phyloP scores from a whole-genome alignment of 495 filamentous ascomycete species.

The Penicillium canescens region DNA sequence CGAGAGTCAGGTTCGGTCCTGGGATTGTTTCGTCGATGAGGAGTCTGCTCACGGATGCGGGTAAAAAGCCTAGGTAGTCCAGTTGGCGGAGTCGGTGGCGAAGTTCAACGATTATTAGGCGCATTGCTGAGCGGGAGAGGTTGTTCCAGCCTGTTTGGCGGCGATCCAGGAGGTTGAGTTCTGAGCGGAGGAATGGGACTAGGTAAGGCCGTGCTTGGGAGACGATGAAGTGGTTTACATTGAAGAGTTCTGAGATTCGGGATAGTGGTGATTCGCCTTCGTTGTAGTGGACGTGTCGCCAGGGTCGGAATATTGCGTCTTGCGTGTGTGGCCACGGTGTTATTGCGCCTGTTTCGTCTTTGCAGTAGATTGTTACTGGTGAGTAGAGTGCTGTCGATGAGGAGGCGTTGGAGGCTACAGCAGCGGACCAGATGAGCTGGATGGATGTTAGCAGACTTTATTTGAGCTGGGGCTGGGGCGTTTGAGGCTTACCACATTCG shows the following conservation, averaged over 20 bases:
- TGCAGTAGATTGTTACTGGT: slow-evolving; percentile 75
- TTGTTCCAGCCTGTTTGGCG: slow-evolving; percentile 59
- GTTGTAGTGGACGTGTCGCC: slow-evolving; percentile 65
- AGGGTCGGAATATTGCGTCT: slow-evolving; percentile 66
- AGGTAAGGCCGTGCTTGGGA: slow-evolving; percentile 95
- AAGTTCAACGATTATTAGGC: slow-evolving; percentile 72
- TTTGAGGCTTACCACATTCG: slow-evolving; percentile 74
- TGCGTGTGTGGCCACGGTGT: slow-evolving; percentile 74
- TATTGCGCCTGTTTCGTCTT: slow-evolving; percentile 75
- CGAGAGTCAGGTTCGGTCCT: slow-evolving; percentile 75
- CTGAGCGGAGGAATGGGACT: slow-evolving; percentile 80
- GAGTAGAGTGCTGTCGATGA: slow-evolving; percentile 60
- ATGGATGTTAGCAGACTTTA: not conserved
- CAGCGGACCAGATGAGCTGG: slow-evolving; percentile 88
- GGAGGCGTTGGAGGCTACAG: slow-evolving; percentile 86
- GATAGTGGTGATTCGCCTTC: slow-evolving; percentile 79
- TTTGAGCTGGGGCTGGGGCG: not conserved
- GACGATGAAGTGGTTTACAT: slow-evolving; percentile 97
- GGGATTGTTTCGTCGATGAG: slow-evolving; percentile 88
- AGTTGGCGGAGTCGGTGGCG: slow-evolving; percentile 82
- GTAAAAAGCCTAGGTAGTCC: slow-evolving; percentile 73
- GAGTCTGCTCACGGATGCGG: slow-evolving; percentile 67
- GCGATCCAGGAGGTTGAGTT: slow-evolving; percentile 73
- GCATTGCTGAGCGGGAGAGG: slow-evolving; percentile 61
- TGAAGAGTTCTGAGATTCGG: slow-evolving; percentile 88